Evolutionary conservation across 2,329 filamentous ascomycete genomes (phyloP).

Genomic region (Trichoderma atroviride): DNA sequence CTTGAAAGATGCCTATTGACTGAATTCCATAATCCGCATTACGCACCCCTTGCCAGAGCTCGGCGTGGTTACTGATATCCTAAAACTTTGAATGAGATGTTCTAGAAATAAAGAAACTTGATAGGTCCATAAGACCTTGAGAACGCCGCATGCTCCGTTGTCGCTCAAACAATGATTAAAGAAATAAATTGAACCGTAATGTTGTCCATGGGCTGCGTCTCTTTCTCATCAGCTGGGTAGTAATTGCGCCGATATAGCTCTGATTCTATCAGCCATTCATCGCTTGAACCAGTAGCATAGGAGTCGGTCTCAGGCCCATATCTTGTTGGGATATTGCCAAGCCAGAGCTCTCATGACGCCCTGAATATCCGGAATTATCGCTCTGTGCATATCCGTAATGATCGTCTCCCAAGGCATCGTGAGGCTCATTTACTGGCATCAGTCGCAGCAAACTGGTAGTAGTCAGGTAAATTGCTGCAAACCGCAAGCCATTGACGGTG

Average conservation of each 20-base stretch:
- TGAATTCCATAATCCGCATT: not conserved
- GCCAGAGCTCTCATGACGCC: not conserved
- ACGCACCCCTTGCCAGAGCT: not conserved
- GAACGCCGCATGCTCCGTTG: not conserved
- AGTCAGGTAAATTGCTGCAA: not conserved
- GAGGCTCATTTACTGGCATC: not conserved
- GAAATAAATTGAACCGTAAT: not conserved
- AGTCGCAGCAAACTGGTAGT: not conserved
- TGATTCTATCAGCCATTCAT: not conserved
- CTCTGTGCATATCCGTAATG: not conserved
- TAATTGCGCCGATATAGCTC: not conserved
- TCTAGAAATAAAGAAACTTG: not conserved
- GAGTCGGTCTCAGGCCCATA: not conserved
- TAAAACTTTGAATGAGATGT: not conserved
- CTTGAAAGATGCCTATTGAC: not conserved
- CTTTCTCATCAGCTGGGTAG: not conserved
- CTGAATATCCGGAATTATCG: not conserved
- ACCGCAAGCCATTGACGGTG: not conserved
- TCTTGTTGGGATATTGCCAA: not conserved
- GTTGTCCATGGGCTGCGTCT: not conserved
- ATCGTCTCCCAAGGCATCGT: not conserved
- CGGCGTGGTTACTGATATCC: not conserved
- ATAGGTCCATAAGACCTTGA: not conserved
- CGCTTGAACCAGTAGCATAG: not conserved
- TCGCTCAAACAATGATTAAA: not conserved